Evolutionary conservation across 768 basidiomycete genomes (phyloP).

Genomic region (Daedalea quercina): DNA sequence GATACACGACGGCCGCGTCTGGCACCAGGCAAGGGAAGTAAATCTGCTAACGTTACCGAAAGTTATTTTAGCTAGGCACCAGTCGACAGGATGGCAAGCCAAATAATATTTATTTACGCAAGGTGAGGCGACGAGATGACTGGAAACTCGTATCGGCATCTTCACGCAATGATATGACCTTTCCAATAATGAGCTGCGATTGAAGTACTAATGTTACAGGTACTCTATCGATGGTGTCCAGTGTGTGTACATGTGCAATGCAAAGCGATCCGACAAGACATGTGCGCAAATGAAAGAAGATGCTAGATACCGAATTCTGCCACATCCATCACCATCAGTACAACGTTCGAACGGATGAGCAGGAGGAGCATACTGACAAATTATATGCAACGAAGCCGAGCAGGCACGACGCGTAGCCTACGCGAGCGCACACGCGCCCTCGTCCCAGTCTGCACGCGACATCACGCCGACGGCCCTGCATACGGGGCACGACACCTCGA

Average conservation of each 20-base stretch:
- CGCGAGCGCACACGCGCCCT: constrained; percentile 29
- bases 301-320: neutral
- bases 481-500: constrained; percentile 71
- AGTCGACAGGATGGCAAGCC: too few species aligned
- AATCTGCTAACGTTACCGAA: neutral
- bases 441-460: constrained; percentile 54
- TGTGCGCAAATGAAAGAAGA: neutral
- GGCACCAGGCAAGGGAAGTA: neutral
- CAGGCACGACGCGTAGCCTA: constrained; percentile 6
- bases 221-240: neutral
- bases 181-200: neutral
- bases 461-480: constrained; percentile 62
- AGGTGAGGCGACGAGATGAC: too few species aligned
- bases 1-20: neutral
- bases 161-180: too few species aligned
- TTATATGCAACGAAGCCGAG: neutral
- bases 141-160: too few species aligned
- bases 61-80: neutral
- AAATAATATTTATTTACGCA: too few species aligned
- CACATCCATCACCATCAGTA: neutral
- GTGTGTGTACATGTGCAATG: neutral
- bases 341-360: neutral
- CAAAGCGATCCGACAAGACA: neutral
- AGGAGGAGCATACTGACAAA: constrained; percentile 1
- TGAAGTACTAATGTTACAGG: neutral